Evolutionary conservation across 805 yeast species (phyloP).

Genomic region (Dipodascus geniculatus): DNA sequence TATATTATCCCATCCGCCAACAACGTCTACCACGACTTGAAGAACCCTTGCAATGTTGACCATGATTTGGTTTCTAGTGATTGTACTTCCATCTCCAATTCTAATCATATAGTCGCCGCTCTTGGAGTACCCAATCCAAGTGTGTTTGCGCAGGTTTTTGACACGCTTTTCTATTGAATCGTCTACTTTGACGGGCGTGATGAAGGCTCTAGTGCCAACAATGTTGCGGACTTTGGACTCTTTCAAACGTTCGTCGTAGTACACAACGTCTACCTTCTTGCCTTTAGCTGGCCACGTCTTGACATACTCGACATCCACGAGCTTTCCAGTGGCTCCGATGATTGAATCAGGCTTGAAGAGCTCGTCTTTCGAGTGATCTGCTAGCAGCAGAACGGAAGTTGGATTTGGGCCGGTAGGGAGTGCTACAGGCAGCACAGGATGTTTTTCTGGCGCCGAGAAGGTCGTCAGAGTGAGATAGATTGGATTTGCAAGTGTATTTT

Average conservation of each 20-base stretch:
- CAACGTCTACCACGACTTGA: not conserved
- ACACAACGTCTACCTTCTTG: not conserved
- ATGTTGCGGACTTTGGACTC: not conserved
- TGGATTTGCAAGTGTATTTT: not conserved
- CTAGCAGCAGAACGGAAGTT: not conserved
- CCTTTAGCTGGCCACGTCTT: not conserved
- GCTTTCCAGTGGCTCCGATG: not conserved
- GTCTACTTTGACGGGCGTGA: not conserved
- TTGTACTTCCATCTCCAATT: not conserved
- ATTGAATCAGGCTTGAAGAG: not conserved
- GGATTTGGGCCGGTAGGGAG: not conserved
- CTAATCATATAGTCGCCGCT: not conserved
- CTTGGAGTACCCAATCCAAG: not conserved
- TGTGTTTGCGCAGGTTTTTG: not conserved
- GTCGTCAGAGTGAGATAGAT: not conserved
- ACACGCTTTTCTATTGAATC: not conserved
- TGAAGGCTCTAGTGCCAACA: not conserved
- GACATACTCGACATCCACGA: not conserved
- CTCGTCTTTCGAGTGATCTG: not conserved
- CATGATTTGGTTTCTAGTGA: not conserved
- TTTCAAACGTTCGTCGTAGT: not conserved
- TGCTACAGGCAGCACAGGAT: not conserved
- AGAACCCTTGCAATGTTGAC: not conserved
- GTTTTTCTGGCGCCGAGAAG: not conserved
- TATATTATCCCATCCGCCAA: not conserved